These are phyloP conservation scores for Daldinia childiae DNA, from an alignment of 495 filamentous ascomycete genomes.

Conservation along the genomic window DNA sequence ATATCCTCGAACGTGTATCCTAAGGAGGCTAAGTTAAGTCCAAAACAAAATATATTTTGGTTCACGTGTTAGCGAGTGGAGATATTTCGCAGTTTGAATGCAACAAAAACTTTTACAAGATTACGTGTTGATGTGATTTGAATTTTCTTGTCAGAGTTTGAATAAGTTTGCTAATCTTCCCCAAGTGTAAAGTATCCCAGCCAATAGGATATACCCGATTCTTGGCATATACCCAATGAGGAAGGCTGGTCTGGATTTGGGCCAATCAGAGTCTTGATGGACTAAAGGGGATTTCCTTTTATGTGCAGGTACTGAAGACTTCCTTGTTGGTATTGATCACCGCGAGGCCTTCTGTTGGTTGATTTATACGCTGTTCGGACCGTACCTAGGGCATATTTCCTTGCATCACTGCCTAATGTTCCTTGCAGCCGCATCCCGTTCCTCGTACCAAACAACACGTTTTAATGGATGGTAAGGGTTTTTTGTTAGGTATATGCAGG, in stretches of 20 bases:
- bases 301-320: neutral
- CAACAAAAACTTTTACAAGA: no score
- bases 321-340: neutral
- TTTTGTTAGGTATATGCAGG: constrained; percentile 1
- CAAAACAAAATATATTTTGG: no score
- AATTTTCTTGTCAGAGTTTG: neutral
- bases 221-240: neutral
- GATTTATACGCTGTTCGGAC: neutral
- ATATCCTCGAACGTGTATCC: no score
- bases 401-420: neutral
- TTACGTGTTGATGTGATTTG: neutral
- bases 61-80: neutral
- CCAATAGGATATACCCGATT: neutral
- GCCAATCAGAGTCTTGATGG: neutral
- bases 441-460: neutral
- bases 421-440: neutral
- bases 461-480: neutral
- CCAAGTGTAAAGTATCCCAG: neutral
- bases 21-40: no score
- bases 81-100: neutral
- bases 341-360: neutral
- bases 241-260: neutral
- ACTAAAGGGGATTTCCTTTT: neutral
- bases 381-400: neutral
- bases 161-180: no score